A percentile compares a stretch with the other conserved stretches of the same genome.
Conservation (phyloP, 2,329 filamentous ascomycete genomes). For the Cordyceps cicadae region DNA sequence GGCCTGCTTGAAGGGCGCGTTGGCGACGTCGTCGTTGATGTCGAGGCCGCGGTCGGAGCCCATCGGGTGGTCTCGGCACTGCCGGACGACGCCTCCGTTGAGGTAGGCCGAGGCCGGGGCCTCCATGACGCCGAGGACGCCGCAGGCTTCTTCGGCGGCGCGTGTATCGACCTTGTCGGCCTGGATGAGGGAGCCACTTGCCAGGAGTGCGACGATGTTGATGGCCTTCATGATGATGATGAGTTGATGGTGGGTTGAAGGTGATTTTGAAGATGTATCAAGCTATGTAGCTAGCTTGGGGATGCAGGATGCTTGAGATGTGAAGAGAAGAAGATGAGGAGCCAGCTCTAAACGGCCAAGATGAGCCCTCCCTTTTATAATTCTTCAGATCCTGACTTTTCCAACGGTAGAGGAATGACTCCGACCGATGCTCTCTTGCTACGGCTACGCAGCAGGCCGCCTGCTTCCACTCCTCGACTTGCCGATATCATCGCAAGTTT, state of each 20-base stretch:
- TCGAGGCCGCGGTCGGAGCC: neutral
- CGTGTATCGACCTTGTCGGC: neutral
- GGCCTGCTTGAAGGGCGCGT: neutral
- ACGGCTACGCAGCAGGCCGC: no score
- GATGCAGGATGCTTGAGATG: no score
- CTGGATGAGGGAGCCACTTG: neutral
- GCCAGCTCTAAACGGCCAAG: no score
- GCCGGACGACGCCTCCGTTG: neutral
- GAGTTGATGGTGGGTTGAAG: neutral
- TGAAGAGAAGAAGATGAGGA: no score
- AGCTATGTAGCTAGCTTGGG: no score
- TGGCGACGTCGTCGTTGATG: neutral
- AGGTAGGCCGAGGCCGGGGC: neutral
- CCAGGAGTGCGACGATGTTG: neutral
- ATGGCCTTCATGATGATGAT: neutral
- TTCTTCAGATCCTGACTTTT: no score
- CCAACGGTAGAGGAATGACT: no score
- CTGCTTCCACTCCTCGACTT: no score
- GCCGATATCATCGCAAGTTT: no score
- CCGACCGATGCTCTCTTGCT: no score
- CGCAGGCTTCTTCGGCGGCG: neutral
- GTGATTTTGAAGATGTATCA: no score
- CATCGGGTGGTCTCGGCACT: neutral
- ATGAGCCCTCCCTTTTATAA: no score
- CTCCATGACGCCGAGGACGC: neutral